A percentile compares a stretch with the other conserved stretches of the same genome.
Evolutionary conservation across 2,329 filamentous ascomycete genomes (phyloP).

Genomic region (Arthrobotrys entomopaga): DNA sequence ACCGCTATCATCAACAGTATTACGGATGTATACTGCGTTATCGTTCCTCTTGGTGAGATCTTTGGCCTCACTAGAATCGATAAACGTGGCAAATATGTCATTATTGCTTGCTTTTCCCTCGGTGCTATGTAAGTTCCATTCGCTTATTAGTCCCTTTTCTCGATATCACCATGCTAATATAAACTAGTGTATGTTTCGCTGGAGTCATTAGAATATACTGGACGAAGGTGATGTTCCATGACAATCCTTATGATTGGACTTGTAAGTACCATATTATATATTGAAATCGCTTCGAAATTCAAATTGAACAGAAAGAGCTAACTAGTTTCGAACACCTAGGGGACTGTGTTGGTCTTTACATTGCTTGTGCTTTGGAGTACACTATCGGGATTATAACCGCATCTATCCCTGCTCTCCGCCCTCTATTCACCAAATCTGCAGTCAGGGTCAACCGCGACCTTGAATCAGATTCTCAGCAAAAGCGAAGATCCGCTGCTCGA

Average conservation of each 20-base stretch:
- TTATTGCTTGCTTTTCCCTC: slow-evolving; percentile 34
- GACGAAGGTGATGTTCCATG: slow-evolving; percentile 46
- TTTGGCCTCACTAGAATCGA: slow-evolving; percentile 41
- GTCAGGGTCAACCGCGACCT: slow-evolving; percentile 29
- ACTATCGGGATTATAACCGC: slow-evolving; percentile 44
- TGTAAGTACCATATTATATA: slow-evolving; percentile 35
- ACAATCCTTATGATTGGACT: slow-evolving; percentile 41
- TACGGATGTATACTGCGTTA: slow-evolving; percentile 48
- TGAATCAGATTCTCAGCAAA: slow-evolving; percentile 31
- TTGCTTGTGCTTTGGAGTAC: slow-evolving; percentile 30
- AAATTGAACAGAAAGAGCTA: no score
- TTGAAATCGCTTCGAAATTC: not conserved
- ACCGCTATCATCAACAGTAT: slow-evolving; percentile 47
- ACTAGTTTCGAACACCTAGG: slow-evolving; percentile 20
- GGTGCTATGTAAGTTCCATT: slow-evolving; percentile 40
- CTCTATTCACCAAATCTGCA: slow-evolving; percentile 33
- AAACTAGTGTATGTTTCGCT: slow-evolving; percentile 41
- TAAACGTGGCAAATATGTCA: slow-evolving; percentile 35
- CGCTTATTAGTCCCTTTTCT: no score
- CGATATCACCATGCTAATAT: slow-evolving; percentile 1
- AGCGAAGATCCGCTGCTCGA: slow-evolving; percentile 38
- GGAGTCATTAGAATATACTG: slow-evolving; percentile 46
- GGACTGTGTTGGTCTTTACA: slow-evolving; percentile 42
- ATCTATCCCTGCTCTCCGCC: slow-evolving; percentile 42
- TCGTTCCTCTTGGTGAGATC: slow-evolving; percentile 46